These are phyloP conservation scores for Viola odorata DNA, from an alignment of 345 rosid species.

Conservation along the genomic window DNA sequence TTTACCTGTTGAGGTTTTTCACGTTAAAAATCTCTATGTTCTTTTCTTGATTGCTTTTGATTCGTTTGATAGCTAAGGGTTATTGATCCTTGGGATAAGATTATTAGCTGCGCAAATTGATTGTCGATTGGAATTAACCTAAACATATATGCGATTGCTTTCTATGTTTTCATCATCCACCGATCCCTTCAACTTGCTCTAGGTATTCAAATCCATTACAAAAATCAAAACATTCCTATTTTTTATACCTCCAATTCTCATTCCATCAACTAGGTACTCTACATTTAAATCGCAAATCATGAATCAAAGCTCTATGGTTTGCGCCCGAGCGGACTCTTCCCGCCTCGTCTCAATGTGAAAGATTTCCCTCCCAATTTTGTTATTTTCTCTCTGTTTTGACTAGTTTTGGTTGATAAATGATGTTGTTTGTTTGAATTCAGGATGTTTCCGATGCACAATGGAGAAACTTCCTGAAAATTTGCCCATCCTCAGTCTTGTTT, in stretches of 20 bases:
- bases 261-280: not conserved
- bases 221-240: not conserved
- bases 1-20: too few relatives aligned
- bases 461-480: constrained; percentile 78
- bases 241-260: not conserved
- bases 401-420: constrained; percentile 1
- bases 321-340: constrained; percentile 58
- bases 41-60: too few relatives aligned
- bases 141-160: constrained; percentile 59
- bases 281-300: constrained; percentile 42
- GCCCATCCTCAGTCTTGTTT: constrained; percentile 58
- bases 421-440: constrained; percentile 18
- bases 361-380: not conserved
- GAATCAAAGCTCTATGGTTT: constrained; percentile 52
- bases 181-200: constrained; percentile 66
- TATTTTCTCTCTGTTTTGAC: not conserved
- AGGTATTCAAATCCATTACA: constrained; percentile 30
- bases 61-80: too few relatives aligned
- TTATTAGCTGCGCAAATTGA: too few relatives aligned
- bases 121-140: too few relatives aligned
- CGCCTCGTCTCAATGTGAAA: constrained; percentile 49
- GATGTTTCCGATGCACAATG: constrained; percentile 86
- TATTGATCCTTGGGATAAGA: too few relatives aligned
- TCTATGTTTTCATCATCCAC: constrained; percentile 48
- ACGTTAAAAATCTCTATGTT: too few relatives aligned